These are phyloP conservation scores for Rachicladosporium sp. DNA, from an alignment of 2,329 filamentous ascomycete genomes.

Conservation along the genomic window DNA sequence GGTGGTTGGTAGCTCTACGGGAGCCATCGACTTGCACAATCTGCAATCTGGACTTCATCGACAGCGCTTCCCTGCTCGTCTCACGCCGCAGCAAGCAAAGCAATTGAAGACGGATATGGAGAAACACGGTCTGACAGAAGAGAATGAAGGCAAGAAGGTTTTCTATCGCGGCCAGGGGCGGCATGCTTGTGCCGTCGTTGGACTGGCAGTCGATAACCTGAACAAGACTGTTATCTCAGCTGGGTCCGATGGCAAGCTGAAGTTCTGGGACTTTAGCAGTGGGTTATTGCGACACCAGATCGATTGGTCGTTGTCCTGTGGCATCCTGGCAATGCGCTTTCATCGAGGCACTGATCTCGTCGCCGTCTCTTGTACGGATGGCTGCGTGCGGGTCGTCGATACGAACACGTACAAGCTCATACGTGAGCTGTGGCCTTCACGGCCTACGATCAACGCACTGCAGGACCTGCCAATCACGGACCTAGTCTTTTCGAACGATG, in stretches of 20 bases:
- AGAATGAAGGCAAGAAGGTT: conserved; percentile 32
- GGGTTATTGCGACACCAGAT: conserved; percentile 70
- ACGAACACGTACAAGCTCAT: conserved; percentile 82
- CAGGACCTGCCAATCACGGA: conserved; percentile 21
- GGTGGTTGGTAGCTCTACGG: conserved; percentile 69
- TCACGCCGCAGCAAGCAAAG: conserved; percentile 67
- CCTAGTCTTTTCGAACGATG: conserved; percentile 70
- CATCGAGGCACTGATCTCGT: conserved; percentile 74
- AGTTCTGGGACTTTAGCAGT: conserved; percentile 94
- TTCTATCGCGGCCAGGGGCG: conserved; percentile 48
- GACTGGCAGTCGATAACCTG: conserved; percentile 75
- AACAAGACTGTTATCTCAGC: conserved; percentile 80
- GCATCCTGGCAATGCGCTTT: conserved; percentile 65
- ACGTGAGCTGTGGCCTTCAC: conserved; percentile 78
- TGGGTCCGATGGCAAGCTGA: conserved; percentile 79
- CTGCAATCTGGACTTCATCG: conserved; percentile 84
- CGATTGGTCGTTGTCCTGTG: conserved; percentile 67
- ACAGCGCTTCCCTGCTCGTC: conserved; percentile 69
- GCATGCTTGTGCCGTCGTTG: conserved; percentile 73
- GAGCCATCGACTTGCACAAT: conserved; percentile 90
- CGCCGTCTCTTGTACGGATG: conserved; percentile 78
- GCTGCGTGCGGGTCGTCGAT: conserved; percentile 78
- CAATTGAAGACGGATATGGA: conserved; percentile 53
- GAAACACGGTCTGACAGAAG: conserved; percentile 21
- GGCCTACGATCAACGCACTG: conserved; percentile 14